Percentiles rank a stretch among this genome's conserved stretches.
Evolutionary conservation across 257 asterid species (phyloP).

Genomic region (Solanum peruvianum): DNA sequence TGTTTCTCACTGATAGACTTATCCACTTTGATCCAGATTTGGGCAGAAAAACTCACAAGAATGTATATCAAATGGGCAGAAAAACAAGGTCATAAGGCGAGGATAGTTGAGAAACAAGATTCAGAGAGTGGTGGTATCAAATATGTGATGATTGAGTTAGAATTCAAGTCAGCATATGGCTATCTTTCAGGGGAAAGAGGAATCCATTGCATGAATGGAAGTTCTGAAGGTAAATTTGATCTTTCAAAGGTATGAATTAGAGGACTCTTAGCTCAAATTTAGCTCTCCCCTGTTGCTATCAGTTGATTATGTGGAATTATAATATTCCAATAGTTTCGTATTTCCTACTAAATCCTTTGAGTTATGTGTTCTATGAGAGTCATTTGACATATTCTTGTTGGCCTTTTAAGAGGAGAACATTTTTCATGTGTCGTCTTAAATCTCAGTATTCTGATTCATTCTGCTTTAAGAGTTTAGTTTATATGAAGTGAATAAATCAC

Average conservation of each 20-base stretch:
- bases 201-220: conserved; percentile 36
- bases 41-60: conserved; percentile 43
- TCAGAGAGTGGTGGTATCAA: conserved; percentile 31
- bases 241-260: conserved; percentile 33
- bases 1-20: background rate
- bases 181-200: conserved; percentile 75
- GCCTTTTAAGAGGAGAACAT: background rate
- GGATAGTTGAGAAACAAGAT: conserved; percentile 50
- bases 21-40: conserved; percentile 30
- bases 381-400: background rate
- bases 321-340: background rate
- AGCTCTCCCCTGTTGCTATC: background rate
- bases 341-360: background rate
- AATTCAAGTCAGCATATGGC: conserved; percentile 61
- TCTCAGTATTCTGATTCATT: background rate
- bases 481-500: background rate
- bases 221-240: conserved; percentile 10
- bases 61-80: conserved; percentile 85
- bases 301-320: background rate
- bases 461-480: background rate
- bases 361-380: background rate
- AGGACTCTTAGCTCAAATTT: background rate
- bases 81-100: conserved; percentile 53
- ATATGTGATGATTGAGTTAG: conserved; percentile 55
- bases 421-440: background rate